Evolutionary conservation across 2,329 filamentous ascomycete species (phyloP).

Genomic region (Fusarium hainanense): DNA sequence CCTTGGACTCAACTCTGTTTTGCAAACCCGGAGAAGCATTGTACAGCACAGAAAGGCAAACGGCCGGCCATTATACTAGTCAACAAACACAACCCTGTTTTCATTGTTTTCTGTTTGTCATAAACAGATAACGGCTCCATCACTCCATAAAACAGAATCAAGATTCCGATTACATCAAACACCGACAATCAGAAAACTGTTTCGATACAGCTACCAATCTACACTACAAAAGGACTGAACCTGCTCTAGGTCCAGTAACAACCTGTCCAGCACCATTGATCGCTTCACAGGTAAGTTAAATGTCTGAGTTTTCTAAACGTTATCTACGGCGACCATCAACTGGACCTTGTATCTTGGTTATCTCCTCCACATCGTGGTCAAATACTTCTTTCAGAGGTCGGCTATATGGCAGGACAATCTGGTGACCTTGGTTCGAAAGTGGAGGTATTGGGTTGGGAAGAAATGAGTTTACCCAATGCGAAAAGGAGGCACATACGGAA

Average conservation of each 20-base stretch:
- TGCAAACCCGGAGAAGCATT: background rate
- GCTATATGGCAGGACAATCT: background rate
- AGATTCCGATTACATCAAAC: background rate
- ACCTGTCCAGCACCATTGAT: background rate
- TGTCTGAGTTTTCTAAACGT: background rate
- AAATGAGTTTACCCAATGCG: constrained; percentile 8
- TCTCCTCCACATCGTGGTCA: background rate
- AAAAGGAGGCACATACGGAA: constrained; percentile 11
- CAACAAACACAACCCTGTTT: background rate
- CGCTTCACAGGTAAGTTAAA: constrained; percentile 17
- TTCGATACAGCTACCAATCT: background rate
- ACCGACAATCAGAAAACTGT: background rate
- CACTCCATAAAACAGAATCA: background rate
- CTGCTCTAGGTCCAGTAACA: background rate
- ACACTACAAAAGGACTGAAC: background rate
- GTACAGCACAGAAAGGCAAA: background rate
- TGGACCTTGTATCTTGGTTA: background rate
- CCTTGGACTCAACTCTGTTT: background rate
- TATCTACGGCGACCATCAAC: background rate
- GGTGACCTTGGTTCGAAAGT: background rate
- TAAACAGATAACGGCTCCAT: background rate
- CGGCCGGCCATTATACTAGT: background rate
- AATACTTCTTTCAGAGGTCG: background rate
- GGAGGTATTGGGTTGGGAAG: constrained; percentile 4
- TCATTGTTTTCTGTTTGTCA: background rate